Conservation (phyloP, 2,329 filamentous ascomycete genomes). For the Basipetospora sp. region DNA sequence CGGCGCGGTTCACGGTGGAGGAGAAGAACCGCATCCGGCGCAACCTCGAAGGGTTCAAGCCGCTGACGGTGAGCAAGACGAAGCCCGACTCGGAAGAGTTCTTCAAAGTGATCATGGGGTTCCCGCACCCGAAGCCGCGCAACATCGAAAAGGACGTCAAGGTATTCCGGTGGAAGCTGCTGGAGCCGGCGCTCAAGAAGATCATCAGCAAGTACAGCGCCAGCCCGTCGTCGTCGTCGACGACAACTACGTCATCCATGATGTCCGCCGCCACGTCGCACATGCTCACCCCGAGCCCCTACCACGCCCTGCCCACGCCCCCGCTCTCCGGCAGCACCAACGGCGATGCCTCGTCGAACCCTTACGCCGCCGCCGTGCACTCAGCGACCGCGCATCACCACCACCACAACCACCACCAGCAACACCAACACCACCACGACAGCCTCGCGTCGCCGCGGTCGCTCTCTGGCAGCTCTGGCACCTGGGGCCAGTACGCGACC, state of each 20-base stretch:
- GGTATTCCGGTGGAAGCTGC: slow-evolving; percentile 90
- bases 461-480: slow-evolving; percentile 30
- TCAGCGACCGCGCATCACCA: too few relatives aligned
- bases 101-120: slow-evolving; percentile 98
- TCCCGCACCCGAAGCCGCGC: slow-evolving; percentile 82
- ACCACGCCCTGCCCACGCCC: slow-evolving; percentile 32
- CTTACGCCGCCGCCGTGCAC: slow-evolving; percentile 27
- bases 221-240: slow-evolving; percentile 28
- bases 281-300: slow-evolving; percentile 28
- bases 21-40: slow-evolving; percentile 96
- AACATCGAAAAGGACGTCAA: slow-evolving; percentile 99
- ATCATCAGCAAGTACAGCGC: slow-evolving; percentile 89
- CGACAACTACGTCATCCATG: slow-evolving; percentile 16
- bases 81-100: slow-evolving; percentile 90
- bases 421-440: slow-evolving; percentile 29
- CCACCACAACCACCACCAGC: slow-evolving; percentile 31
- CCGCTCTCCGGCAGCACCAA: slow-evolving; percentile 20
- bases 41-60: slow-evolving; percentile 88
- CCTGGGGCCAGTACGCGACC: slow-evolving; percentile 33
- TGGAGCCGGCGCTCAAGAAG: slow-evolving; percentile 80
- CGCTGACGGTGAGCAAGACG: slow-evolving; percentile 81
- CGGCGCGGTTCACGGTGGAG: slow-evolving; percentile 76
- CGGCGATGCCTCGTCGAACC: slow-evolving; percentile 20
- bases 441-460: slow-evolving; percentile 38
- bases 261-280: slow-evolving; percentile 11